Conservation (phyloP, 202 grass and related monocot genomes). For the Zizania palustris region DNA sequence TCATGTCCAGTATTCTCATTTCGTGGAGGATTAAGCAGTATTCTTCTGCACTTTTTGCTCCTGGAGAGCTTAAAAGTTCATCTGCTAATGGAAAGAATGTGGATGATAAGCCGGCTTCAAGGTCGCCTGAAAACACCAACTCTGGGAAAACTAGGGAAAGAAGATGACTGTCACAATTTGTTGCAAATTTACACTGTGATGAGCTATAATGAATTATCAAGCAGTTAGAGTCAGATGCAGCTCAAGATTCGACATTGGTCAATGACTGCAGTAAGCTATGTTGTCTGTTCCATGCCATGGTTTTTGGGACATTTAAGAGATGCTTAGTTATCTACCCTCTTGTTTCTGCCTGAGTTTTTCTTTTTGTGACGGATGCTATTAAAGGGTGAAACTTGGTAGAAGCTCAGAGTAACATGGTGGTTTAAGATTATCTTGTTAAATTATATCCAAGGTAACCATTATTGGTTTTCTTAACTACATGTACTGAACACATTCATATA, state of each 20-base stretch:
- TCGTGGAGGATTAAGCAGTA: conserved; percentile 94
- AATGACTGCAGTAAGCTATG: conserved; percentile 6
- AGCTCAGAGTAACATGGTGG: conserved; percentile 25
- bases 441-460: conserved; percentile 21
- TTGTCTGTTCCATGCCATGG: conserved; percentile 42
- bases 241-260: conserved; percentile 7
- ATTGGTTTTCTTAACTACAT: neutral
- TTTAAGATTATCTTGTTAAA: conserved; percentile 31
- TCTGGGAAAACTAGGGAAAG: conserved; percentile 44
- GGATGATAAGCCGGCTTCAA: conserved; percentile 24
- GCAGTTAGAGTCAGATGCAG: conserved; percentile 1
- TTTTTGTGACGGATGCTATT: conserved; percentile 20
- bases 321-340: conserved; percentile 10
- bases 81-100: conserved; percentile 32
- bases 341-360: neutral
- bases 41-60: conserved; percentile 65
- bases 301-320: conserved; percentile 38
- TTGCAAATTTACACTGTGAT: neutral
- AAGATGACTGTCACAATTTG: conserved; percentile 33
- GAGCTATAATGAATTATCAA: neutral
- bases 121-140: conserved; percentile 8
- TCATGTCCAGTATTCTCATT: conserved; percentile 81
- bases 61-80: conserved; percentile 49
- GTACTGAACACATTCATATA: conserved; percentile 5
- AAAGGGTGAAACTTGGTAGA: conserved; percentile 26